A percentile compares a stretch with the other conserved stretches of the same genome.
Conservation (phyloP, 176 grass and related monocot species). For the Ampelocalamus luodianensis region DNA sequence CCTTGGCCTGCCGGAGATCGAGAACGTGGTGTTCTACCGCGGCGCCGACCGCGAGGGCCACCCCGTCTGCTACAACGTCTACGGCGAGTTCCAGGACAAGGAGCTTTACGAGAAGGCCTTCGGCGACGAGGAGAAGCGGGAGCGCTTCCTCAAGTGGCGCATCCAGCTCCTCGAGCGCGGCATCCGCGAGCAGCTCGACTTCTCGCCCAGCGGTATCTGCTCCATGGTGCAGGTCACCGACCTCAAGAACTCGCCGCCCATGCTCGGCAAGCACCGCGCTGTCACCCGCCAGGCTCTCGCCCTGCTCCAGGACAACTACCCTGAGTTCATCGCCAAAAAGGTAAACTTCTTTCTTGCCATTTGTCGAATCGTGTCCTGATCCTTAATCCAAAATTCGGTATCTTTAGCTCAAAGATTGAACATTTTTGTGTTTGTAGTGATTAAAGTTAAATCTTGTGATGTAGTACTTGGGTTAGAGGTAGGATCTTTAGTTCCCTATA, state of each 20-base stretch:
- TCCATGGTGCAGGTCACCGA: constrained; percentile 98
- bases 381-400: background rate
- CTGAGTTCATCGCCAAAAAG: constrained; percentile 95
- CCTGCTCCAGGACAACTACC: constrained; percentile 96
- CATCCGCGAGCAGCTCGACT: constrained; percentile 65
- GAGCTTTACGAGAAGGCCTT: constrained; percentile 75
- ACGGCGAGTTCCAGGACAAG: constrained; percentile 87
- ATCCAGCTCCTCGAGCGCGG: constrained; percentile 78
- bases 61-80: constrained; percentile 90
- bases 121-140: constrained; percentile 64
- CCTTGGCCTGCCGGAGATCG: constrained; percentile 43
- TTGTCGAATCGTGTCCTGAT: background rate
- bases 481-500: background rate
- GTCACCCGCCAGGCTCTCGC: constrained; percentile 75
- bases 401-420: background rate
- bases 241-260: constrained; percentile 89
- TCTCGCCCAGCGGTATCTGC: constrained; percentile 62
- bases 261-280: constrained; percentile 86
- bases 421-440: background rate
- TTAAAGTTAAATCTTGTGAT: background rate
- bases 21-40: constrained; percentile 58
- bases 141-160: constrained; percentile 76
- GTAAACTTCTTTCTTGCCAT: constrained; percentile 35
- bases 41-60: constrained; percentile 73
- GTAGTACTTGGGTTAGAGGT: constrained; percentile 18